These are phyloP conservation scores for Sporothrix sp. DNA, from an alignment of 2,329 filamentous ascomycete species.

Conservation along the genomic window DNA sequence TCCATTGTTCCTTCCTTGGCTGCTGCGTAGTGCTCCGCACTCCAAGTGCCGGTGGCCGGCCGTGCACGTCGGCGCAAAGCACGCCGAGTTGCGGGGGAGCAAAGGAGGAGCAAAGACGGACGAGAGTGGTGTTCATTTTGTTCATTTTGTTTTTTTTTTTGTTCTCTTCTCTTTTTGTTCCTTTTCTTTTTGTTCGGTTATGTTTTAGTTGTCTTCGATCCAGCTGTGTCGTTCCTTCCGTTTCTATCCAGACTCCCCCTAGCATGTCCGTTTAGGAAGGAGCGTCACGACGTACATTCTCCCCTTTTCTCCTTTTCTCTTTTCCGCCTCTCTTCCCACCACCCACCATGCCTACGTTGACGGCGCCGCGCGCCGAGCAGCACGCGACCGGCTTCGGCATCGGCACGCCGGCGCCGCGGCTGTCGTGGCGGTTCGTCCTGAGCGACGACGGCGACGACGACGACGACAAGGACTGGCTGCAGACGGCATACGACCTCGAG, in stretches of 20 bases:
- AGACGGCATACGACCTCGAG: slow-evolving; percentile 17
- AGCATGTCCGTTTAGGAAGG: neutral
- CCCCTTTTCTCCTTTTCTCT: neutral
- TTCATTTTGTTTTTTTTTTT: neutral
- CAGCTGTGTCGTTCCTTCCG: neutral
- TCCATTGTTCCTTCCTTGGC: no score
- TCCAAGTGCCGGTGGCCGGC: no score
- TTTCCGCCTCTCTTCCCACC: neutral
- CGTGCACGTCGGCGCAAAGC: slow-evolving; percentile 1
- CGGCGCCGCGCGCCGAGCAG: slow-evolving; percentile 17
- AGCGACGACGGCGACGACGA: neutral
- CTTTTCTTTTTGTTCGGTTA: neutral
- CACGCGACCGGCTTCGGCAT: slow-evolving; percentile 19
- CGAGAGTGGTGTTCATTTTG: neutral
- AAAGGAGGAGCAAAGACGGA: neutral
- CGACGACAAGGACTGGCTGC: slow-evolving; percentile 12
- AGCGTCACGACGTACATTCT: no score
- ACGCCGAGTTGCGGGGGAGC: neutral
- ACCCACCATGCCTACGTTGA: slow-evolving; percentile 4
- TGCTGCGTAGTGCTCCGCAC: no score
- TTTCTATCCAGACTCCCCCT: neutral
- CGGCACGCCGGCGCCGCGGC: slow-evolving; percentile 13
- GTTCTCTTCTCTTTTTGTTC: neutral
- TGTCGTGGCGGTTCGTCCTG: slow-evolving; percentile 19
- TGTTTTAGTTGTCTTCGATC: neutral